These are phyloP conservation scores for Globisporangium emineosum DNA, from an alignment of 352 stramenopile species.

Conservation along the genomic window DNA sequence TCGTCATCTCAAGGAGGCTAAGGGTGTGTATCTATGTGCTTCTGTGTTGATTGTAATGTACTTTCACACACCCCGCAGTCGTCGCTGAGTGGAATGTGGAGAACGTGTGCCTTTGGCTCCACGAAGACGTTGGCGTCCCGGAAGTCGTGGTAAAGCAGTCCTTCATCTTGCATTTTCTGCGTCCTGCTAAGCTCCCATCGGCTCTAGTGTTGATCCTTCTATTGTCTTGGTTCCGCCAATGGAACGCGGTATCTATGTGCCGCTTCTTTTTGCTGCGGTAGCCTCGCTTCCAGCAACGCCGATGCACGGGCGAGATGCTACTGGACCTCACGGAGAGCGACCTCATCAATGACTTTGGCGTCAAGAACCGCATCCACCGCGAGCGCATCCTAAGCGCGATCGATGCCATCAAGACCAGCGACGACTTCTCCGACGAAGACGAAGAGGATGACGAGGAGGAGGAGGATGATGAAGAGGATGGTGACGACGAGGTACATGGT, in stretches of 20 bases:
- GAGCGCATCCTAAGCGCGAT: conserved; percentile 76
- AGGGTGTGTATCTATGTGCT: neutral
- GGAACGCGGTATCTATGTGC: too few relatives aligned
- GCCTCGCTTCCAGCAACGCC: conserved; percentile 61
- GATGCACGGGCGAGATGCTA: conserved; percentile 68
- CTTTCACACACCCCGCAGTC: conserved; percentile 23
- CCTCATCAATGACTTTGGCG: conserved; percentile 72
- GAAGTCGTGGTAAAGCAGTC: conserved; percentile 56
- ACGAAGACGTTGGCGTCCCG: conserved; percentile 68
- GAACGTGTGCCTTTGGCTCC: conserved; percentile 76
- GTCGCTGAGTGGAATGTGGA: conserved; percentile 80
- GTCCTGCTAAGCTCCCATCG: too few relatives aligned
- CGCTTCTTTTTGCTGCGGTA: conserved; percentile 11
- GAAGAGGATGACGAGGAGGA: conserved; percentile 48
- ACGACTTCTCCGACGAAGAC: conserved; percentile 62
- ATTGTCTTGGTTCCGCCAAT: too few relatives aligned
- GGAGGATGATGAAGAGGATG: conserved; percentile 28
- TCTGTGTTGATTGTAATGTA: neutral
- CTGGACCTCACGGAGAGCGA: conserved; percentile 70
- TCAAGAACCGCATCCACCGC: conserved; percentile 60
- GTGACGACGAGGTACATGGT: conserved; percentile 35
- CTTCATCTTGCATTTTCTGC: too few relatives aligned
- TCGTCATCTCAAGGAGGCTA: neutral
- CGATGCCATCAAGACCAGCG: conserved; percentile 71
- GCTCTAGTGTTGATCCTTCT: too few relatives aligned